phyloP scores from a whole-genome alignment of 2,329 filamentous ascomycete species.

The Calonectria hawksworthii region DNA sequence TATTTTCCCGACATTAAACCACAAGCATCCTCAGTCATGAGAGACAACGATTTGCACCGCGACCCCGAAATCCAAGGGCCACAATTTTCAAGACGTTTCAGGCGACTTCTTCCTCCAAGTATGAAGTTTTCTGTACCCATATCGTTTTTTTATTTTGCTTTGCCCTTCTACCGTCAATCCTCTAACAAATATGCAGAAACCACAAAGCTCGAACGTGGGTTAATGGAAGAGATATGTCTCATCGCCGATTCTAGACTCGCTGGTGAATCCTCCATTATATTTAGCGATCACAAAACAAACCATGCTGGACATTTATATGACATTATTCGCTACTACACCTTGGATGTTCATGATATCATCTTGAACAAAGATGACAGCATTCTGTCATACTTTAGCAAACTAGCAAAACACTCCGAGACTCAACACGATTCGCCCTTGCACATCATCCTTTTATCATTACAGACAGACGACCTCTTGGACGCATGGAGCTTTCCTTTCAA shows the following conservation, averaged over 20 bases:
- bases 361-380: not conserved
- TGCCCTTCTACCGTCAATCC: fast-evolving
- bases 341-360: not conserved
- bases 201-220: not conserved
- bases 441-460: not conserved
- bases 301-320: not conserved
- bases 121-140: not conserved
- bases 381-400: not conserved
- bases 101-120: not conserved
- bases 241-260: not conserved
- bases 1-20: not conserved
- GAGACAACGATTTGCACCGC: not conserved
- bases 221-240: not conserved
- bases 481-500: not conserved
- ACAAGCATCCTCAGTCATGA: not conserved
- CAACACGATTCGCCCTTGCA: not conserved
- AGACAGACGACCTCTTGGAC: not conserved
- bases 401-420: not conserved
- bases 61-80: not conserved
- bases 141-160: no score
- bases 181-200: not conserved
- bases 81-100: not conserved
- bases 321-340: not conserved
- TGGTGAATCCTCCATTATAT: not conserved
- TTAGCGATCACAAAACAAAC: not conserved